Evolutionary conservation across 164 flowering plant genomes (phyloP).

Genomic region (Umbellularia californica): DNA sequence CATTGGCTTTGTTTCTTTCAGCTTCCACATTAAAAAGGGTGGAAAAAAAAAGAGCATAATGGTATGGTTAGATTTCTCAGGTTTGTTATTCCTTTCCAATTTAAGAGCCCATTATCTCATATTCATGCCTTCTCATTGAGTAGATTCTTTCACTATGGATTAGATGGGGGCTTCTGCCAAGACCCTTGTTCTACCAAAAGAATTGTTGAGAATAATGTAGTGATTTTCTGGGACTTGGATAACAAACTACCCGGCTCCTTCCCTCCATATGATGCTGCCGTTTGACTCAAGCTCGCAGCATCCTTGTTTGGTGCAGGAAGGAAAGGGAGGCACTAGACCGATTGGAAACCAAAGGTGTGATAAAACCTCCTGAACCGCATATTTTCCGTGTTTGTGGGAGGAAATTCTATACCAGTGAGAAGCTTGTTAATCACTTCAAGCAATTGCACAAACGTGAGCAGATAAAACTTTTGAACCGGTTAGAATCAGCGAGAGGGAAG

Average conservation of each 20-base stretch:
- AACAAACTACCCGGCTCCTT: constrained; percentile 69
- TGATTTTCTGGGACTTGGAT: constrained; percentile 89
- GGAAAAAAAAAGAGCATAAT: no score
- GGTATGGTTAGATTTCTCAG: not conserved
- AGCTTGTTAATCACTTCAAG: constrained; percentile 73
- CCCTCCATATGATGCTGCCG: constrained; percentile 65
- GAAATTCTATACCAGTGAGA: constrained; percentile 56
- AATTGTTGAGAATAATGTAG: constrained; percentile 34
- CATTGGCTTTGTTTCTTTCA: no score
- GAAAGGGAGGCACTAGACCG: constrained; percentile 44
- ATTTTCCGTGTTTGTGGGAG: constrained; percentile 80
- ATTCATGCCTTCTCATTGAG: not conserved
- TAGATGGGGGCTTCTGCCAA: not conserved
- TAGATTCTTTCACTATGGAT: constrained; percentile 2
- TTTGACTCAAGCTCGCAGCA: constrained; percentile 47
- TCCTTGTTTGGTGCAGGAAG: constrained; percentile 55
- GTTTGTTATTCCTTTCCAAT: not conserved
- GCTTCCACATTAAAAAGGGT: no score
- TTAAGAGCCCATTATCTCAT: not conserved
- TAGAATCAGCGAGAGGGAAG: constrained; percentile 65
- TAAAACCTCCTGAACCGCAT: constrained; percentile 38
- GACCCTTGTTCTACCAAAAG: constrained; percentile 2
- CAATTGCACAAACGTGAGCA: constrained; percentile 78
- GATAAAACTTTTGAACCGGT: constrained; percentile 53
- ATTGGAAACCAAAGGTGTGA: constrained; percentile 48